Base-by-base conservation (phyloP, 805 yeast genomes). In the Scheffersomyces stipitis region DNA sequence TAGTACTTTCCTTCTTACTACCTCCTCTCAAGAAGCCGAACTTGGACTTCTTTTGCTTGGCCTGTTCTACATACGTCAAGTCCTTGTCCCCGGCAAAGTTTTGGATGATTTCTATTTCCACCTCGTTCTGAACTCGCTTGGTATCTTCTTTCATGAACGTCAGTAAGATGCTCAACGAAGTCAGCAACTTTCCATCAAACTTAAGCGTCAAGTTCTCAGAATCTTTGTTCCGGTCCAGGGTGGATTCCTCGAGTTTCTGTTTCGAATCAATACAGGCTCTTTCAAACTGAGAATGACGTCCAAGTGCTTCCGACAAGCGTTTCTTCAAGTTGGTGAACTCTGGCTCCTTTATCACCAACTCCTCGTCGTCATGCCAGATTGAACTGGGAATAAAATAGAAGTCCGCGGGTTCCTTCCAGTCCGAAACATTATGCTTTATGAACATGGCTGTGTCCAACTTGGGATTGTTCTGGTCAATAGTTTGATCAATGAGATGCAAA, bases 331-430 rank as follows among this genome's bases (percentile, higher is more conserved):
- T 77, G 5, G 75, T 68, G 35, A 83, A 62, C 51, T 81, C 86
- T 4, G 71, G 73, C 28, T 76, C 80, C 30, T 75, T 73, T 1
- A 80, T 73, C 44, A 83, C 71, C 52, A 86, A 73, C 24, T 76
- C 66, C 46, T 88, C 96, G 60, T 93, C 97, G 54, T 93, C 99
- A 62, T 91, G 98, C 99, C 99, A 93, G 28, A 93, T 83, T 20
- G 89, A 81, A 17, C 95, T 82, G 1, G 98, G 96, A 44, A 86
- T 76, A 52, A 85, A 93, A 46, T 78, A 73, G 54, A 85, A 87
- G 63, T 91, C 98, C 5, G 67, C 69, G 1, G 97, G 98, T 50
- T 89, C 97, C 30, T 71, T 71, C 97, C 96, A 93, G 13, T 58
- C 63, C 14, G 64, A 62, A 17, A 75, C 44, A 58, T 93, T 93